Evolutionary conservation across 495 filamentous ascomycete species (phyloP).

Genomic region (Cairneyella variabilis): DNA sequence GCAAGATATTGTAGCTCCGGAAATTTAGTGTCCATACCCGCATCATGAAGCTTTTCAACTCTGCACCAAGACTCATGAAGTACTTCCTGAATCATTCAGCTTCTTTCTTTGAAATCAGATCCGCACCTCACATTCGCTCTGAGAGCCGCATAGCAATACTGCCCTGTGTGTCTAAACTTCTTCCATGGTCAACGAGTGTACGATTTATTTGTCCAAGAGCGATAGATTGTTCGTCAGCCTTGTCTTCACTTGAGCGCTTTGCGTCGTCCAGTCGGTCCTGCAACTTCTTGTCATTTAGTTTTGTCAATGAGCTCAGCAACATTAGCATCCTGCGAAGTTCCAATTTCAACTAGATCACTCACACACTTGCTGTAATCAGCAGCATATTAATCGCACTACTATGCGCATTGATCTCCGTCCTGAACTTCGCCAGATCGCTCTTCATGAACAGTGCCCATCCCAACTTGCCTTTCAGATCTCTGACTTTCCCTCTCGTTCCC

Average conservation of each 20-base stretch:
- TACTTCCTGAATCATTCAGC: not conserved
- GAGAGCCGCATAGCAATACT: not conserved
- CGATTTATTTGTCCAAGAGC: too few species aligned
- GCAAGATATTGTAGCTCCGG: not conserved
- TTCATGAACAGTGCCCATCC: slow-evolving; percentile 27
- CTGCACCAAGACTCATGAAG: slow-evolving; percentile 1
- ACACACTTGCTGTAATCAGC: slow-evolving; percentile 30
- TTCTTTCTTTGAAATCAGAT: not conserved
- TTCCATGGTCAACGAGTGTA: not conserved
- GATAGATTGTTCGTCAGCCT: not conserved
- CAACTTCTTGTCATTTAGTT: not conserved
- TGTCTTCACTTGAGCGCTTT: not conserved
- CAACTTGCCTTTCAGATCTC: slow-evolving; percentile 25
- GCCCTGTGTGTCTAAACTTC: not conserved
- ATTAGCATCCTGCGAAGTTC: not conserved
- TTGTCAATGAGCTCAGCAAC: not conserved
- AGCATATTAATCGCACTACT: slow-evolving; percentile 31
- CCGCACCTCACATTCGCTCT: not conserved
- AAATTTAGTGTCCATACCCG: slow-evolving; percentile 1
- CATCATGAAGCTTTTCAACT: slow-evolving; percentile 1
- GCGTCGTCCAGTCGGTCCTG: not conserved
- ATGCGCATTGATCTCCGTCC: slow-evolving; percentile 28
- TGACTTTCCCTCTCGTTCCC: slow-evolving; percentile 1
- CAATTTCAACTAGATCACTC: not conserved
- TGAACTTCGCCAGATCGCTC: slow-evolving; percentile 30